Evolutionary conservation across 768 basidiomycete species (phyloP), one percentile per base, ranked within the genome.

Genomic region (Neoboletus brunneissimus): DNA sequence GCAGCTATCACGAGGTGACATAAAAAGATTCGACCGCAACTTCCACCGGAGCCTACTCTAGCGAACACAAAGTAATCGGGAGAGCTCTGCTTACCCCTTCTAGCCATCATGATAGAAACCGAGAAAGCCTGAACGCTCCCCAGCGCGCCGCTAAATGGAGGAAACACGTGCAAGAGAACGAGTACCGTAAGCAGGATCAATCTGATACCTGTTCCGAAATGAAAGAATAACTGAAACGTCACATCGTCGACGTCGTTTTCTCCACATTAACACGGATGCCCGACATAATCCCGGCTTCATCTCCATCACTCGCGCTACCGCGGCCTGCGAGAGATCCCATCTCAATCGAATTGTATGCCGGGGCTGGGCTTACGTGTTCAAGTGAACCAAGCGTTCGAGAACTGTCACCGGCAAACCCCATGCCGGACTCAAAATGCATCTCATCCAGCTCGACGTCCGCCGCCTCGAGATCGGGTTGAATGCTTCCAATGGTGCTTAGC

Each of bases 251-350:
- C 23, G 81, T 82, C 44, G 77, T 77, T 70, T 82, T 84, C 68
- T 87, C 85, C 18, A 88, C 78, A 56, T 87, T 79, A 22, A 87
- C 79, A 53, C 80, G 76, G 57, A 87, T 83, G 11, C 84, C 81
- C 41, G 67, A 57, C 50, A 65, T 42, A 25, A 54, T 57, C 22
- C 61, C 62, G 0, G 18, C 53, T 32, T 65, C 71, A 53, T 38
- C 66, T 25, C 50, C 72, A 13, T 71, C 67, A 43, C 54, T 64
- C 45, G 45, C 29, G 20, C 65, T 67, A 18, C 59, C 59, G n/a
- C 57, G 47, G 34, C 51, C 54, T 34, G 55, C n/a, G 18, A 55
- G 23, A 41, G 56, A 61, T 56, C 53, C 68, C 58, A 63, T 76
- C 56, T 86, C 84, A 48, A 84, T 66, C 32, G 70, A 64, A 51